phyloP scores from a whole-genome alignment of 2,329 filamentous ascomycete species.

The Fusarium scirpi region DNA sequence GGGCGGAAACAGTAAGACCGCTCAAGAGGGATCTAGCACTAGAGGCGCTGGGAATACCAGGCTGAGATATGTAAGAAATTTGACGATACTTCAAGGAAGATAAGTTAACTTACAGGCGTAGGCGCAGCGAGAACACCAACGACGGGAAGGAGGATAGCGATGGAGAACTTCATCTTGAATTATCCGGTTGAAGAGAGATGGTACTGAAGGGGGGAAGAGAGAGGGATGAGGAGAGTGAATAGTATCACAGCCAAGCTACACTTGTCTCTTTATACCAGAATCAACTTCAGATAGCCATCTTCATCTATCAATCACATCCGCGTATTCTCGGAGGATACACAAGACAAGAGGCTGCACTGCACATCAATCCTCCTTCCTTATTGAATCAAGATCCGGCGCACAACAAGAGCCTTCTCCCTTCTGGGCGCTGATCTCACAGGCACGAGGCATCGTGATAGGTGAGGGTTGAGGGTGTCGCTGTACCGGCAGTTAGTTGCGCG shows the following conservation, averaged over 20 bases:
- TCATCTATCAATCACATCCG: slow-evolving; percentile 5
- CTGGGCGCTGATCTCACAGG: slow-evolving; percentile 29
- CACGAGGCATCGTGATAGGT: slow-evolving; percentile 41
- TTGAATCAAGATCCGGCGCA: slow-evolving; percentile 27
- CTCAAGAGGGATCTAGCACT: slow-evolving; percentile 69
- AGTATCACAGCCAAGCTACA: slow-evolving; percentile 4
- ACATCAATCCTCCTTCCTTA: slow-evolving; percentile 33
- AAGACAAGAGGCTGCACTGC: background rate
- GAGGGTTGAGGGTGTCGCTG: background rate
- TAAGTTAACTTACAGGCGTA: slow-evolving; percentile 47
- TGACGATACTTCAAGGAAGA: background rate
- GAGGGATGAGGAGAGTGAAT: background rate
- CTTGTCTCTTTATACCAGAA: slow-evolving; percentile 24
- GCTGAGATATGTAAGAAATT: slow-evolving; percentile 44
- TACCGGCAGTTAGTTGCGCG: slow-evolving; percentile 10
- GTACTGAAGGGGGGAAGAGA: background rate
- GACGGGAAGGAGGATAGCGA: slow-evolving; percentile 44
- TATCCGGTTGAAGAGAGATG: background rate
- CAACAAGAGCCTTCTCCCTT: slow-evolving; percentile 20
- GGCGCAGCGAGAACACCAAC: slow-evolving; percentile 49
- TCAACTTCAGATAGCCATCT: slow-evolving; percentile 5
- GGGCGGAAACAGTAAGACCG: slow-evolving; percentile 67
- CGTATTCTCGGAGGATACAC: slow-evolving; percentile 9
- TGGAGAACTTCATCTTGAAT: slow-evolving; percentile 51
- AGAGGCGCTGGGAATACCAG: slow-evolving; percentile 71